Base-by-base conservation (phyloP, 2,329 filamentous ascomycete species). In the Magnaporthiopsis rhizophila region DNA sequence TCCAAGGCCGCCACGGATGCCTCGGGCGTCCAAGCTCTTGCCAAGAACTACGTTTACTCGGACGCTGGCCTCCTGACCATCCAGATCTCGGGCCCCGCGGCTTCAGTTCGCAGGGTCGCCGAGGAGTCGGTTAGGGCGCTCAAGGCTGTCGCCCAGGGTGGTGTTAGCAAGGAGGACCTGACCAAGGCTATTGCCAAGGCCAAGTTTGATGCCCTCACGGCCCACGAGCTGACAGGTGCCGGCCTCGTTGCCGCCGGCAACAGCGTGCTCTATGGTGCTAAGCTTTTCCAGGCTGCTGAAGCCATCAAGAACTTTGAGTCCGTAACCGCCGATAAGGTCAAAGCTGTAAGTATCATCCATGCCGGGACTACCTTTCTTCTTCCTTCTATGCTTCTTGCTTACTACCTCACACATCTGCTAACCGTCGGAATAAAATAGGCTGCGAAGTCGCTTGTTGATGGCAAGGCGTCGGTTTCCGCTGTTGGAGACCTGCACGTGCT, bases 401-500 rank as follows among this genome's bases (percentile, higher is more conserved):
- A 63, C 9, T 59, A 36, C 34, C 38, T 5, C 38, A 7, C 4
- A 18, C 38, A 45, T 18, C 4, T 58, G 65, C 72, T 75, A 71
- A 73, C 70, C 72, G 2, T 53, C 45, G 57, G 18, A 63, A 50
- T 62, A 30, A 30, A 30, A 62, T 74, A 98, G 93, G 87, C 89
- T 74, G 93, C 93, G 74, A 96, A 97, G 84, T 13, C 36, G 82
- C 88, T 74, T 84, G 82, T 98, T 69, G 89, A 93, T 70, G 87
- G 87, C 78, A 98, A 93, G 85, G 93, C 94, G 62, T 89, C 91
- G 64, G 90, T 97, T 68, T 89, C 92, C 67, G 84, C 91, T 65
- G 92, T 98, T 68, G 95, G 95, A 77, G 95, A 99, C 76, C 85
- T 99, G 72, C 89, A 91, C 78, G 85, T 89, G 72, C 87, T 99